Percentiles rank a stretch among this genome's conserved stretches.
Evolutionary conservation across 257 asterid species (phyloP).

Genomic region (Nicotiana attenuata): DNA sequence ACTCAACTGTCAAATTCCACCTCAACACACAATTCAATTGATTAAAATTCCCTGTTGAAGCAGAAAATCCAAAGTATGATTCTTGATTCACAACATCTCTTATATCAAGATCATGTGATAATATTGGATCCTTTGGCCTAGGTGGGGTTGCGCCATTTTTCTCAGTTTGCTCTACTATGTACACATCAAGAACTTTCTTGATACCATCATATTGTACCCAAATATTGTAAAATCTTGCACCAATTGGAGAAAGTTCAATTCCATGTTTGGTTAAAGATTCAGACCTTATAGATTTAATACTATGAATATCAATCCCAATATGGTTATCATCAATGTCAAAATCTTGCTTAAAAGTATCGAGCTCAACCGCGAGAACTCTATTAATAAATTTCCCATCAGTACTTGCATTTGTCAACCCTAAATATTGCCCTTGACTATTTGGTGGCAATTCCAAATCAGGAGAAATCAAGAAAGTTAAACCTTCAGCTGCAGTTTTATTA

Average conservation of each 20-base stretch:
- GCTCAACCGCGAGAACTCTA: slow-evolving; percentile 29
- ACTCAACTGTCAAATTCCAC: slow-evolving; percentile 67
- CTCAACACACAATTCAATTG: slow-evolving; percentile 65
- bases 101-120: slow-evolving; percentile 26
- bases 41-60: slow-evolving; percentile 49
- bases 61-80: slow-evolving; percentile 78
- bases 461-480: slow-evolving; percentile 33
- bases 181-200: slow-evolving; percentile 25
- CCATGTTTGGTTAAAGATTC: slow-evolving; percentile 19
- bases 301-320: slow-evolving; percentile 27
- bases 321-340: slow-evolving; percentile 36
- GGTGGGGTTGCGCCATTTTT: slow-evolving; percentile 28
- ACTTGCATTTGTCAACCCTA: slow-evolving; percentile 31
- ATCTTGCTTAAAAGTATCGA: slow-evolving; percentile 25
- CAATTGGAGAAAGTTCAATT: slow-evolving; percentile 19
- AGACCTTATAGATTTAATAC: slow-evolving; percentile 15
- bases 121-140: slow-evolving; percentile 25
- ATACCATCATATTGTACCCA: slow-evolving; percentile 45
- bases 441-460: slow-evolving; percentile 21
- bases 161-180: slow-evolving; percentile 19
- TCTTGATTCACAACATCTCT: slow-evolving; percentile 21
- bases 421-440: slow-evolving; percentile 29
- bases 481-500: slow-evolving; percentile 12
- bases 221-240: slow-evolving; percentile 13
- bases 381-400: slow-evolving; percentile 11